Base-by-base conservation (phyloP, 2,329 filamentous ascomycete species). In the Ophiocordyceps camponoti-floridani region DNA sequence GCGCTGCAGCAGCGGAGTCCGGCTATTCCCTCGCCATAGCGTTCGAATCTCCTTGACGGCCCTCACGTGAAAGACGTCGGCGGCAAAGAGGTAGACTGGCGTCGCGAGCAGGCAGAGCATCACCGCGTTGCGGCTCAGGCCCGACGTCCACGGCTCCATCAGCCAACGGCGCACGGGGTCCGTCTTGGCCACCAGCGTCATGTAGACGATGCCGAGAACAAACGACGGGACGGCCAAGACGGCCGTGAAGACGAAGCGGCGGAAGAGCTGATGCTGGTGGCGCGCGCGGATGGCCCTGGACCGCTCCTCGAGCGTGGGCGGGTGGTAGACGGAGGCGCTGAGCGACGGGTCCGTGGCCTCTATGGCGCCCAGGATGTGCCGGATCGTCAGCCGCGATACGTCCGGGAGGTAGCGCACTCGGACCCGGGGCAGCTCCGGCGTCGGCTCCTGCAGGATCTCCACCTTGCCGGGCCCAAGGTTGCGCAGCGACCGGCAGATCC, bases 141-240 rank as follows among this genome's bases (percentile, higher is more conserved):
- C 84, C 3, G 73, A 76, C 51, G 71, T 74, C 67, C 85, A 80
- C 0, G 78, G 75, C 49, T 70, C 58, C 73, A 86, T 87, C 41
- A 93, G 63, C 52, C 75, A 85, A 49, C 67, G 65, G 46, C 78
- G 77, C 12, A 69, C 68, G 0, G 61, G 51, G 51, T 87, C 72
- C 2, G 68, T 61, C 14, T 55, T 59, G 0, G 79, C 66, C 0
- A 94, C 71, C 1, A 95, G 69, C 48, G 75, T 85, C 88, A 94
- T 95, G 63, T 85, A 94, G 1, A 94, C 78, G 44, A 95, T 84
- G 3, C 89, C 88, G 37, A 95, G 77, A 43, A 94, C 58, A 52
- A 95, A 88, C 0, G 84, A 85, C 2, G 89, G 88, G 41, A 95
- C 79, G 18, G 82, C 79, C 6, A 82, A 65, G 26, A 80, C 53